These are phyloP conservation scores for Viridothelium virens DNA, from an alignment of 495 filamentous ascomycete genomes.

Conservation along the genomic window DNA sequence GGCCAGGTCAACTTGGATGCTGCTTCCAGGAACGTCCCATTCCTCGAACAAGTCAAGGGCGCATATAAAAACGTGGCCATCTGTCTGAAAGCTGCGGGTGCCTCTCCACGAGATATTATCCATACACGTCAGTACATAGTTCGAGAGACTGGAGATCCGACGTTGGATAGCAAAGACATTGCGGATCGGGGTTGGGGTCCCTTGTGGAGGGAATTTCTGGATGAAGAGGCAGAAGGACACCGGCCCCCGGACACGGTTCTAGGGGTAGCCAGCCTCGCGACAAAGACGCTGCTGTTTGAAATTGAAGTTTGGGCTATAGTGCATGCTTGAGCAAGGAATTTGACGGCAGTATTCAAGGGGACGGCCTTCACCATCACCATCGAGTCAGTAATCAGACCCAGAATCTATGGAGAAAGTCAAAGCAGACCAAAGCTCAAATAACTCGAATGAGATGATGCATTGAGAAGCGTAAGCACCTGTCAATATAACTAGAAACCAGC, in stretches of 20 bases:
- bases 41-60: slow-evolving; percentile 13
- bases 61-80: slow-evolving; percentile 14
- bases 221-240: slow-evolving; percentile 18
- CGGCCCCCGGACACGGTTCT: slow-evolving; percentile 21
- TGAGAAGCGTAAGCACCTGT: too few relatives aligned
- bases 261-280: slow-evolving; percentile 18
- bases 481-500: not conserved
- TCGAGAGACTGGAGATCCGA: slow-evolving; percentile 11
- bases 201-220: slow-evolving; percentile 19
- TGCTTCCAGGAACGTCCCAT: not conserved
- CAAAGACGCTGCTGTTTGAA: slow-evolving; percentile 16
- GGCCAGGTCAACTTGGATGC: slow-evolving; percentile 11
- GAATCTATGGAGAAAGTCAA: too few relatives aligned
- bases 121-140: slow-evolving; percentile 20
- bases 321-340: not conserved
- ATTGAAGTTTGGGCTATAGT: slow-evolving; percentile 18
- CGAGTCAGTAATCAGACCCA: too few relatives aligned
- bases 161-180: slow-evolving; percentile 13
- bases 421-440: too few relatives aligned
- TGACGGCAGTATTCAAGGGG: too few relatives aligned
- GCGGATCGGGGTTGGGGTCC: slow-evolving; percentile 15
- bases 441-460: too few relatives aligned
- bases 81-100: slow-evolving; percentile 15
- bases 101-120: slow-evolving; percentile 18
- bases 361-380: too few relatives aligned